Percentiles rank a stretch among this genome's conserved stretches.
These are phyloP conservation scores for Trichoderma sp. DNA, from an alignment of 2,329 filamentous ascomycete species.

Conservation along the genomic window DNA sequence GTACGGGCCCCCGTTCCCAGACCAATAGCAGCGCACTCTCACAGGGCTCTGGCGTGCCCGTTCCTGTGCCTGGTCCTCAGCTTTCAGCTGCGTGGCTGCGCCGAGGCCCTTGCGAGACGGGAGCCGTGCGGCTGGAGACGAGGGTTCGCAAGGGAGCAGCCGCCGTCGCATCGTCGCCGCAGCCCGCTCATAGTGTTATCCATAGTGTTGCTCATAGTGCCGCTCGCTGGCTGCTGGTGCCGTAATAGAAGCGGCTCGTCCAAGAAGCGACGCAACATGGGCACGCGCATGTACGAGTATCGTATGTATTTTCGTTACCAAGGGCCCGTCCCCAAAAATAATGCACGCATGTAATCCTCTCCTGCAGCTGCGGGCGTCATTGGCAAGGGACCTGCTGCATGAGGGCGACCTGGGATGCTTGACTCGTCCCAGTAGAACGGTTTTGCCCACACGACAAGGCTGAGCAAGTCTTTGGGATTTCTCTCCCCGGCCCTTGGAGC, in stretches of 20 bases:
- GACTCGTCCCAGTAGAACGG: neutral
- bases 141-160: slow-evolving; percentile 14
- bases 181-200: neutral
- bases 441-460: slow-evolving; percentile 1
- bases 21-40: neutral
- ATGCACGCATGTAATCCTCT: neutral
- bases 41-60: neutral
- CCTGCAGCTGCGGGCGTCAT: slow-evolving; percentile 11
- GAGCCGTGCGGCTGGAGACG: slow-evolving; percentile 7
- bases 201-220: neutral
- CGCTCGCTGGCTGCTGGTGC: neutral
- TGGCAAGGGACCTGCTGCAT: neutral
- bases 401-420: neutral
- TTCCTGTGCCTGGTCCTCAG: slow-evolving; percentile 5
- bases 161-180: slow-evolving; percentile 18
- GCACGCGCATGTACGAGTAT: neutral
- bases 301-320: neutral
- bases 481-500: neutral
- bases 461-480: neutral
- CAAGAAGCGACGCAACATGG: neutral
- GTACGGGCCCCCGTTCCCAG: neutral
- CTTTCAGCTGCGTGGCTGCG: slow-evolving; percentile 14
- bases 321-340: neutral
- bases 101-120: neutral
- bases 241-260: neutral